Base-by-base conservation (phyloP, 306 rosid genomes). In the Cucurbita argyrosperma region DNA sequence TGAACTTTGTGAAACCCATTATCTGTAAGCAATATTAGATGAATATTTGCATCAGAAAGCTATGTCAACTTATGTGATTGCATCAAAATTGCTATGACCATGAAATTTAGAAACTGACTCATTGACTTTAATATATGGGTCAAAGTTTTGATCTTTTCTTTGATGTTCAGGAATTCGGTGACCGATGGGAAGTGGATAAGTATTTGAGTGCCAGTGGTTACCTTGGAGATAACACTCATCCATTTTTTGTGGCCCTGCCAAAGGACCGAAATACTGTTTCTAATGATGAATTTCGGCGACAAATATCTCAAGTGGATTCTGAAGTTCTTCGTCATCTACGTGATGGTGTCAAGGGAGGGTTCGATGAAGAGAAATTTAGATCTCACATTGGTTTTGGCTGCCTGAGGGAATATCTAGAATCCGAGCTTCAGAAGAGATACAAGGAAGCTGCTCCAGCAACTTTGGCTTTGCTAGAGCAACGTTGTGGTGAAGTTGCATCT, bases 361-460 rank as follows among this genome's bases (percentile, higher is more conserved):
- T 87, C 12, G 96, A 94, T 69, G 98, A 94, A 84, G 97, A 90
- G 42, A 94, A 90, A 80, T 94, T 85, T 52, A 84, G 78, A 79
- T 85, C 92, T 4, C 71, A 76, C 75, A 84, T 94, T 78, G 98
- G 98, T 53, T 94, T 94, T 84, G 76, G 88, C 71, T 76, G 87
- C 83, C 74, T 94, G 81, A 89, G 89, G 75, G 98, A 90, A 68
- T 94, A 77, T 69, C 81, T 94, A 71, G 98, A 94, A 83, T 85
- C 95, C 50, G 95, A 94, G 84, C 96, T 94, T 78, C 97, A 94
- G 82, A 90, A 86, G 85, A 89, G 90, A 77, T 94, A 90, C 86
- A 94, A 94, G 87, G 98, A 94, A 79, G 98, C 98, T 39, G 95
- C 96, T 5, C 98, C 98, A 64, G 91, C 97, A 77, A 94, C 98